Conservation (phyloP, 805 yeast species). For the Torulaspora indica region DNA sequence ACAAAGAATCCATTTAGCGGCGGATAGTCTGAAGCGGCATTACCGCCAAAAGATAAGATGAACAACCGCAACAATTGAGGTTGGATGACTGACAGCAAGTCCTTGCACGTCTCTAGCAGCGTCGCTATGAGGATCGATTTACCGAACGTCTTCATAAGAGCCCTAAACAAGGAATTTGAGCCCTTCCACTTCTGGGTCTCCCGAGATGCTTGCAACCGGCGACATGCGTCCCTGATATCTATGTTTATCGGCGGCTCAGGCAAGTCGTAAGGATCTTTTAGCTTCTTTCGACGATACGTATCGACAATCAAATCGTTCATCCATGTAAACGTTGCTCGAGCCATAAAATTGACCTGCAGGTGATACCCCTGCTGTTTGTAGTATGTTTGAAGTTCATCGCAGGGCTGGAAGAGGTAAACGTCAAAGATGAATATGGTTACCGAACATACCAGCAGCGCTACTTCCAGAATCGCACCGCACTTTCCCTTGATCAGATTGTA, state of each 20-base stretch:
- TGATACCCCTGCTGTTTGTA: conserved; percentile 35
- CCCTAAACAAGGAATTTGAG: conserved; percentile 33
- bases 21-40: conserved; percentile 37
- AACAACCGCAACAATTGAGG: conserved; percentile 54
- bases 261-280: conserved; percentile 40
- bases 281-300: conserved; percentile 38
- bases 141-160: conserved; percentile 40
- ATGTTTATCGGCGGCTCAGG: conserved; percentile 41
- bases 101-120: conserved; percentile 39
- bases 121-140: conserved; percentile 35
- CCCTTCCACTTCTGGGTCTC: conserved; percentile 31
- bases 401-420: conserved; percentile 37
- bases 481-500: conserved; percentile 23
- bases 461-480: conserved; percentile 25
- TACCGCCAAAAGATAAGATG: conserved; percentile 42
- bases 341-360: conserved; percentile 32
- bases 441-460: conserved; percentile 33
- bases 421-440: conserved; percentile 39
- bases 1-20: conserved; percentile 57
- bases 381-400: conserved; percentile 36
- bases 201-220: conserved; percentile 37
- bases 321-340: conserved; percentile 44
- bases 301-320: conserved; percentile 43
- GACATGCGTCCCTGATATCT: conserved; percentile 35
- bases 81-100: conserved; percentile 42